Base-by-base conservation (phyloP, 1,139 yeast species). In the Kazachstania sp. region DNA sequence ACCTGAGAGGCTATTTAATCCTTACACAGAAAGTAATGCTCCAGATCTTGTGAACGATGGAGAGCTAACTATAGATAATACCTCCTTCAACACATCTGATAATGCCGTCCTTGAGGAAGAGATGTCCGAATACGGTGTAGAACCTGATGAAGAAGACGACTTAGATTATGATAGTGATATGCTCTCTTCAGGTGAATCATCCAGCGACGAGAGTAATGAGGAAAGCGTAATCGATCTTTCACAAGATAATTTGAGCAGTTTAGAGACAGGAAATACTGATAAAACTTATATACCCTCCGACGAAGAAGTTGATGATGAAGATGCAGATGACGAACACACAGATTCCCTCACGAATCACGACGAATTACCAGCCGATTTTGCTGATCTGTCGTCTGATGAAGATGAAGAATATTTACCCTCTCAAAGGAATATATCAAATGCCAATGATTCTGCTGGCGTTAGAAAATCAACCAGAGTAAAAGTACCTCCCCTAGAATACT, bases 401-500 rank as follows among this genome's bases (percentile, higher is more conserved):
- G 63, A 61, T 39, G 65, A 59, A 28, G 64, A 56, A 19, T 55
- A 61, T 45, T 54, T 59, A 23, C 57, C 45, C 5, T 38, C 45
- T 9, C 39, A 38, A 9, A 9, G 16, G 7, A 30, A 40, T 13
- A 16, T 16, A 1, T 4, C 30, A 13, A 12, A 9, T 50, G 16
- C 57, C 4, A 51, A 56, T 34, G 36, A 15, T 6, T 8, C 30
- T 7, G 15, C 16, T 13, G 59, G 60, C 15, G 37, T 55, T 12
- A 55, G 85, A 51, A 67, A 78, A 52, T 84, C 95, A 0, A 72
- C 73, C 40, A 73, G 96, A 58, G 75, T 78, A 0, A 76, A 77
- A 54, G 74, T 85, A 7, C 78, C 83, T 2, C 95, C 95, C 0
- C 69, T 87, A 53, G 92, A 88, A 11, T 85, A 74, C 61, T 87